Evolutionary conservation across 306 rosid species (phyloP).

Genomic region (Comarum palustre): DNA sequence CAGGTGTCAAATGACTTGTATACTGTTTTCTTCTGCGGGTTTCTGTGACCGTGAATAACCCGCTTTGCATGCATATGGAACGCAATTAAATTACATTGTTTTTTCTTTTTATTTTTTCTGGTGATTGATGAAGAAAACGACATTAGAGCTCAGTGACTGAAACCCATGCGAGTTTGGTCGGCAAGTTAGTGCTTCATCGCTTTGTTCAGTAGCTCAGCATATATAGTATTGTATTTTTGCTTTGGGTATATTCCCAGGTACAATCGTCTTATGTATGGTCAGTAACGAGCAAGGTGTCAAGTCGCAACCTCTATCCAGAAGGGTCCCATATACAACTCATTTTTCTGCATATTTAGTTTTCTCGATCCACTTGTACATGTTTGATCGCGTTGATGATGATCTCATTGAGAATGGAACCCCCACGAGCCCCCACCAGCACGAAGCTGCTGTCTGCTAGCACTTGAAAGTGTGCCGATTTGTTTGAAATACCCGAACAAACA

Average conservation of each 20-base stretch:
- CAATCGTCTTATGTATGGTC: neutral
- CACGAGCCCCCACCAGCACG: conserved; percentile 9
- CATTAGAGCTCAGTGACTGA: conserved; percentile 2
- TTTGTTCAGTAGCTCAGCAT: neutral
- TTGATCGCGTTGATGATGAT: neutral
- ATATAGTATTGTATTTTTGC: neutral
- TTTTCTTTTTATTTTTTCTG: neutral
- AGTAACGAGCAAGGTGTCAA: conserved; percentile 4
- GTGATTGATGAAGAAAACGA: neutral
- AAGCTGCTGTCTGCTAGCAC: conserved; percentile 1
- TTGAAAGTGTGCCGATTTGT: neutral
- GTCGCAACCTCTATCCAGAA: neutral
- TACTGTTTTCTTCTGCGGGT: neutral
- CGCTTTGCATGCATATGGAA: conserved; percentile 2
- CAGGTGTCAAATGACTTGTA: neutral
- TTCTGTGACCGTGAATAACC: neutral
- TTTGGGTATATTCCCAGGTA: neutral
- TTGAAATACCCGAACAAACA: conserved; percentile 1
- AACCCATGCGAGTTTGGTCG: neutral
- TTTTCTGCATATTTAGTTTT: neutral
- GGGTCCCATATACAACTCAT: neutral
- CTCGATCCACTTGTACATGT: neutral
- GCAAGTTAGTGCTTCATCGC: neutral
- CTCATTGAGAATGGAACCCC: neutral
- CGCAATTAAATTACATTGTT: neutral